These are phyloP conservation scores for Hypsizygus ulmarius DNA, from an alignment of 1,284 basidiomycete genomes.

Conservation along the genomic window DNA sequence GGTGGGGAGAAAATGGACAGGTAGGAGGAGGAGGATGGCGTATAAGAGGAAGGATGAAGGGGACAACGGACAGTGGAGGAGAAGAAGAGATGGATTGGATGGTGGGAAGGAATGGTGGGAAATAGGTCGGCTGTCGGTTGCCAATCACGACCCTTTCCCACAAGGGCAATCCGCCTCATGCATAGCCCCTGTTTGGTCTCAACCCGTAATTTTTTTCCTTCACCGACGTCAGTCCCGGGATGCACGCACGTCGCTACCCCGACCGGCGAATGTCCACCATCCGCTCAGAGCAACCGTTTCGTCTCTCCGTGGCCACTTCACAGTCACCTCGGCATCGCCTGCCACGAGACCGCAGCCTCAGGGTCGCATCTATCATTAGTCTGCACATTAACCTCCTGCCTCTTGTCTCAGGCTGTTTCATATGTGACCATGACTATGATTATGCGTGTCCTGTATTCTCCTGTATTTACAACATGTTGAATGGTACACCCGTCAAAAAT, in stretches of 20 bases:
- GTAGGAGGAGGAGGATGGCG: constrained; percentile 19
- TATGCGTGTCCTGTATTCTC: too few relatives aligned
- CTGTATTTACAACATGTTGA: too few relatives aligned
- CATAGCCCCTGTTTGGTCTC: constrained; percentile 33
- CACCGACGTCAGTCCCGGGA: constrained; percentile 13
- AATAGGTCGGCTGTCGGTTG: constrained; percentile 37
- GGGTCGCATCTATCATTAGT: too few relatives aligned
- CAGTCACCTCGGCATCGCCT: too few relatives aligned
- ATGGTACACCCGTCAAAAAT: too few relatives aligned
- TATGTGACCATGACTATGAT: too few relatives aligned
- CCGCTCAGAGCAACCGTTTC: neutral
- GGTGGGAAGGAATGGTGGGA: constrained; percentile 31
- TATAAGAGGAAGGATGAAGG: constrained; percentile 25
- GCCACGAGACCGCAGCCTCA: too few relatives aligned
- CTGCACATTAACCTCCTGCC: too few relatives aligned
- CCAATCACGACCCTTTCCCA: constrained; percentile 42
- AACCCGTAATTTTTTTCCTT: constrained; percentile 18
- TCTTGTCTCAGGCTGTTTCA: too few relatives aligned
- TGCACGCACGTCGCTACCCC: neutral
- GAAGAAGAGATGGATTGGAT: constrained; percentile 29
- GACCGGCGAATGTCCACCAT: too few relatives aligned
- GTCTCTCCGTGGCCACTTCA: too few relatives aligned
- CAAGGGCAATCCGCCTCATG: constrained; percentile 34
- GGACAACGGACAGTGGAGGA: constrained; percentile 13
- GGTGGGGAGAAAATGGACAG: constrained; percentile 27